These are phyloP conservation scores for Lachnum nothofagi DNA, from an alignment of 2,329 filamentous ascomycete genomes.

Conservation along the genomic window DNA sequence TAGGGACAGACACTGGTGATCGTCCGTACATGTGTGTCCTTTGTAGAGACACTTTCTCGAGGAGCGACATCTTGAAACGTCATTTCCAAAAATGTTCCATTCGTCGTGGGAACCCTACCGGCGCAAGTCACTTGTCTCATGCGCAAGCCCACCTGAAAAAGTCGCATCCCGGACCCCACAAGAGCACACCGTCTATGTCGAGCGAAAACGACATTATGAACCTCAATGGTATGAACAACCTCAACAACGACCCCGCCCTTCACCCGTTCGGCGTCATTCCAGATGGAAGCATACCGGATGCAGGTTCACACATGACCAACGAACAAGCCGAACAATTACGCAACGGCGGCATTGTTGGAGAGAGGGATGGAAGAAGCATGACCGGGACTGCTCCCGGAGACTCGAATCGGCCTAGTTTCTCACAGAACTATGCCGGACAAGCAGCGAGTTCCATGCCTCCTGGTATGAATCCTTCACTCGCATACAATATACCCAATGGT, in stretches of 20 bases:
- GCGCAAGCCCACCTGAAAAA: slow-evolving; percentile 86
- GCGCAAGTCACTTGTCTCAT: slow-evolving; percentile 89
- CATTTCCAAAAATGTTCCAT: slow-evolving; percentile 99
- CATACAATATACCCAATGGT: slow-evolving; percentile 58
- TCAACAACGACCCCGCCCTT: slow-evolving; percentile 53
- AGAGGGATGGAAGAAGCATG: slow-evolving; percentile 55
- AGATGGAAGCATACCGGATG: slow-evolving; percentile 30
- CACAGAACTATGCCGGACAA: slow-evolving; percentile 54
- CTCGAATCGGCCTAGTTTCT: slow-evolving; percentile 40
- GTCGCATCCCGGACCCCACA: slow-evolving; percentile 53
- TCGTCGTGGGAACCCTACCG: slow-evolving; percentile 89
- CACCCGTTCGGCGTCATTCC: slow-evolving; percentile 55
- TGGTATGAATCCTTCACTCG: slow-evolving; percentile 54
- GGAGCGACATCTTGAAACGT: slow-evolving; percentile 96
- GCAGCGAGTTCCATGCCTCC: slow-evolving; percentile 57
- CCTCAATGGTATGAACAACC: slow-evolving; percentile 55
- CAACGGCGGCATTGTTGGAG: slow-evolving; percentile 51
- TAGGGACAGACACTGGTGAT: slow-evolving; percentile 77
- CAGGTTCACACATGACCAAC: slow-evolving; percentile 46
- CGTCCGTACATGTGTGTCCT: slow-evolving; percentile 97
- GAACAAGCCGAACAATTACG: slow-evolving; percentile 57
- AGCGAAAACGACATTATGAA: slow-evolving; percentile 59
- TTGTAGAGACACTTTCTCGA: slow-evolving; percentile 95
- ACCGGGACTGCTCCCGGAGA: slow-evolving; percentile 47
- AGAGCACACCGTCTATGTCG: slow-evolving; percentile 47